Evolutionary conservation across 495 filamentous ascomycete genomes (phyloP).

Genomic region (Penicillium waksmanii): DNA sequence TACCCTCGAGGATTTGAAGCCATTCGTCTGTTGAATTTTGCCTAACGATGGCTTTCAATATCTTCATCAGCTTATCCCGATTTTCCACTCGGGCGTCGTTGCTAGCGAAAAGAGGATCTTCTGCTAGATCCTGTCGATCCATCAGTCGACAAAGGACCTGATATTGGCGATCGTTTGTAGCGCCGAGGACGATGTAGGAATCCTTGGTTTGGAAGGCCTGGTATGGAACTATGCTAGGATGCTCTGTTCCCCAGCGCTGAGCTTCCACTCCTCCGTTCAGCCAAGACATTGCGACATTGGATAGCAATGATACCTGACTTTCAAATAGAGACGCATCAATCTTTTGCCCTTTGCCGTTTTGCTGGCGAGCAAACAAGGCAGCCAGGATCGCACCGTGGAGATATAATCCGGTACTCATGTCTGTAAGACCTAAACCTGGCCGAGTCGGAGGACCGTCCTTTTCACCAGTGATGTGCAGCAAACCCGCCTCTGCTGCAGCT

Average conservation of each 20-base stretch:
- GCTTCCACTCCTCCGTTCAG: slow-evolving; percentile 75
- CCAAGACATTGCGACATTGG: slow-evolving; percentile 84
- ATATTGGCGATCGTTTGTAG: slow-evolving; percentile 83
- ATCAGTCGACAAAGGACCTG: slow-evolving; percentile 72
- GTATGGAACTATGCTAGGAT: slow-evolving; percentile 90
- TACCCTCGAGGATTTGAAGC: slow-evolving; percentile 75
- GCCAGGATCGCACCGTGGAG: slow-evolving; percentile 85
- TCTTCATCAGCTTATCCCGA: slow-evolving; percentile 64
- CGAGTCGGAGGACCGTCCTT: slow-evolving; percentile 83
- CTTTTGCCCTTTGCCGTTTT: slow-evolving; percentile 73
- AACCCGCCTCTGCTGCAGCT: slow-evolving; percentile 87
- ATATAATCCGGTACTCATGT: slow-evolving; percentile 86
- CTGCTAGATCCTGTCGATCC: slow-evolving; percentile 65
- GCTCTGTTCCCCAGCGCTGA: slow-evolving; percentile 86
- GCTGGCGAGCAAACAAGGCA: slow-evolving; percentile 67
- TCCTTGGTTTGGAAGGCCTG: slow-evolving; percentile 80
- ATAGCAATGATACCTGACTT: slow-evolving; percentile 79
- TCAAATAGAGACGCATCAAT: slow-evolving; percentile 84
- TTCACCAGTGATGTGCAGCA: slow-evolving; percentile 90
- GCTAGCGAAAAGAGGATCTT: slow-evolving; percentile 64
- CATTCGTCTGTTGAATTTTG: slow-evolving; percentile 77
- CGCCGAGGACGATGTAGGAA: slow-evolving; percentile 79
- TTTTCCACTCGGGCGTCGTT: slow-evolving; percentile 74
- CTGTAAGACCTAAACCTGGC: slow-evolving; percentile 87
- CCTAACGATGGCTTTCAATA: slow-evolving; percentile 66